phyloP scores from a whole-genome alignment of 2,329 filamentous ascomycete genomes.

The Phialocephala sp. region DNA sequence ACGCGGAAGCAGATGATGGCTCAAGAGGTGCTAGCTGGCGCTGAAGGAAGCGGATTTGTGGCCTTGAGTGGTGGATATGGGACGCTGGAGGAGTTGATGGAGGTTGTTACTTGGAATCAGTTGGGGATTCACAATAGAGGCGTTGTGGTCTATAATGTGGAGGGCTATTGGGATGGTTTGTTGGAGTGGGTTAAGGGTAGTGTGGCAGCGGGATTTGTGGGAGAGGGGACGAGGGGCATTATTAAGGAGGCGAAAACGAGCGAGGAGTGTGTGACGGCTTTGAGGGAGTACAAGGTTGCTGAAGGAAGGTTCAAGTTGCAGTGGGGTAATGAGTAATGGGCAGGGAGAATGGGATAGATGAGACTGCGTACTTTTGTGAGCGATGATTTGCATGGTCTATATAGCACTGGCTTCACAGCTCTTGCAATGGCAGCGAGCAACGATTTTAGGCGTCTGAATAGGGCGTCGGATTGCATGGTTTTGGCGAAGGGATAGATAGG shows the following conservation, averaged over 20 bases:
- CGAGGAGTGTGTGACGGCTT: slow-evolving; percentile 71
- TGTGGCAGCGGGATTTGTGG: slow-evolving; percentile 79
- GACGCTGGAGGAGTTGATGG: slow-evolving; percentile 94
- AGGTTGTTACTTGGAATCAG: slow-evolving; percentile 94
- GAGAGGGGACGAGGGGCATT: slow-evolving; percentile 72
- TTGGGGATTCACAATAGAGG: slow-evolving; percentile 85
- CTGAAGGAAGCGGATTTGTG: slow-evolving; percentile 85
- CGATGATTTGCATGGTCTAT: not conserved
- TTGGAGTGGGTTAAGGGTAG: slow-evolving; percentile 80
- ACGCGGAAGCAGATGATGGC: slow-evolving; percentile 95
- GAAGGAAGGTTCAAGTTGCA: slow-evolving; percentile 78
- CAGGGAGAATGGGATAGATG: not conserved
- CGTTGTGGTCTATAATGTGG: slow-evolving; percentile 83
- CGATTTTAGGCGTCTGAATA: not conserved
- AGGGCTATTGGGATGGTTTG: slow-evolving; percentile 91
- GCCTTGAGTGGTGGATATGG: slow-evolving; percentile 90
- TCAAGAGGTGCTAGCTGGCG: slow-evolving; percentile 79
- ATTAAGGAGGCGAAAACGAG: slow-evolving; percentile 76
- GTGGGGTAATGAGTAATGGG: slow-evolving; percentile 63
- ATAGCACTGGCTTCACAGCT: not conserved
- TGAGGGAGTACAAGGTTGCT: slow-evolving; percentile 78
- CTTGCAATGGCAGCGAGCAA: not conserved
- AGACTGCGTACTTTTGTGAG: not conserved
- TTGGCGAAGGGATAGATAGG: not conserved
- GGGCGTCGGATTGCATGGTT: not conserved